Evolutionary conservation across 208 protist genomes (phyloP).

Genomic region (Leishmania guyanensis): DNA sequence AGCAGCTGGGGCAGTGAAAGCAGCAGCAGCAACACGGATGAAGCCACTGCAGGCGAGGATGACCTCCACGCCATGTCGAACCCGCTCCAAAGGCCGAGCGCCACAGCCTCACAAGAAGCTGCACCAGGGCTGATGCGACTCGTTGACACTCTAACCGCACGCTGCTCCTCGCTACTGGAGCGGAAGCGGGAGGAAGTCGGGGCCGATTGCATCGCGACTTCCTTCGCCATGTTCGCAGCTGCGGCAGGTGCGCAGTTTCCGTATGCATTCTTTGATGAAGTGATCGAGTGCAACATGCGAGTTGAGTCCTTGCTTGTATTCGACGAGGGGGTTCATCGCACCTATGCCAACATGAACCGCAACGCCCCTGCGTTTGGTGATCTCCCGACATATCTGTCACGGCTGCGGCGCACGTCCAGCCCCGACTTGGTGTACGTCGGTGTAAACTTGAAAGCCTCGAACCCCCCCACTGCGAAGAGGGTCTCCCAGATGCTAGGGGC

Average conservation of each 20-base stretch:
- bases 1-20: background rate
- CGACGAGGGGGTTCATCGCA: constrained; percentile 65
- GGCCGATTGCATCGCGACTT: background rate
- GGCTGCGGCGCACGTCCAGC: constrained; percentile 88
- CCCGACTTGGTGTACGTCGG: constrained; percentile 89
- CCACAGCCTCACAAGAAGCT: background rate
- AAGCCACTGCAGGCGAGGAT: background rate
- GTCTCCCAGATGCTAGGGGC: background rate
- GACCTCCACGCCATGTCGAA: background rate
- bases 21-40: background rate
- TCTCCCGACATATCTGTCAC: constrained; percentile 73
- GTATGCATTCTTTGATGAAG: constrained; percentile 69
- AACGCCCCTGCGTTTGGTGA: constrained; percentile 71
- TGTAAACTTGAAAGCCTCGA: constrained; percentile 50
- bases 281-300: constrained; percentile 54
- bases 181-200: constrained; percentile 13
- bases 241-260: constrained; percentile 55
- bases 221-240: constrained; percentile 31
- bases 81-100: background rate
- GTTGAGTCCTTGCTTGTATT: constrained; percentile 78
- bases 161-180: constrained; percentile 15
- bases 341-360: constrained; percentile 67
- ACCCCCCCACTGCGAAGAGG: constrained; percentile 6
- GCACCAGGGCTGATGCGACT: constrained; percentile 20
- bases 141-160: constrained; percentile 6